Base-by-base conservation (phyloP, 1,284 basidiomycete genomes). In the Pholiota adiposa region DNA sequence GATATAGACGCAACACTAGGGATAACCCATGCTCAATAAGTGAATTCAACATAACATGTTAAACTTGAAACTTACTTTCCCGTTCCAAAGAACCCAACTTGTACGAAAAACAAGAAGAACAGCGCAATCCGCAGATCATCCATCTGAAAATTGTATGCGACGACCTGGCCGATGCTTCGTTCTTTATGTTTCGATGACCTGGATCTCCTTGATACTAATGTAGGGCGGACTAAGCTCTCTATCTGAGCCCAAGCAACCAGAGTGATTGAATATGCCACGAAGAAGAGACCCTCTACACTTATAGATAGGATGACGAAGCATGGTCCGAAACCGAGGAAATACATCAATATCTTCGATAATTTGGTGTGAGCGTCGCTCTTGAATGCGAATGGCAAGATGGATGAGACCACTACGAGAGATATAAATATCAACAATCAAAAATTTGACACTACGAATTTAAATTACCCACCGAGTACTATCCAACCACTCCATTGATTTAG, bases 41-140 rank as follows among this genome's bases (percentile, higher is more conserved):
- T n/a, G n/a, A n/a, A n/a, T 33, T 4, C 16, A 38, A 38, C 5
- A 41, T 50, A 33, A 18, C 23, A 29, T 16, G 44, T 2, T 31
- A 18, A 55, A 41, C 11, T 5, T 31, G 51, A 7, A 3, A 82
- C 90, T 72, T 74, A 92, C 91, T 93, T 93, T 75, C 92, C 92
- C 31, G 88, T 93, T 11, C 93, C 94, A 69, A 95, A 94, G 76
- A 96, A 96, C 3, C 89, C 93, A 51, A 93, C 84, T 68, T 96
- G 93, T 3, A 95, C 87, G 68, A 95, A 93, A 72, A 94, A 92
- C 61, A 96, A 75, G 76, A 94, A 96, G 71, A 93, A 92, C 21
- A 95, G 63, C 0, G 90, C 92, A 54, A 93, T 86, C 31, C 93
- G 75, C 11, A 94, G 73, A 65, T 94, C 90, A 41, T 88, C 87